phyloP scores from a whole-genome alignment of 805 yeast genomes.

The Ogataea ganodermae region DNA sequence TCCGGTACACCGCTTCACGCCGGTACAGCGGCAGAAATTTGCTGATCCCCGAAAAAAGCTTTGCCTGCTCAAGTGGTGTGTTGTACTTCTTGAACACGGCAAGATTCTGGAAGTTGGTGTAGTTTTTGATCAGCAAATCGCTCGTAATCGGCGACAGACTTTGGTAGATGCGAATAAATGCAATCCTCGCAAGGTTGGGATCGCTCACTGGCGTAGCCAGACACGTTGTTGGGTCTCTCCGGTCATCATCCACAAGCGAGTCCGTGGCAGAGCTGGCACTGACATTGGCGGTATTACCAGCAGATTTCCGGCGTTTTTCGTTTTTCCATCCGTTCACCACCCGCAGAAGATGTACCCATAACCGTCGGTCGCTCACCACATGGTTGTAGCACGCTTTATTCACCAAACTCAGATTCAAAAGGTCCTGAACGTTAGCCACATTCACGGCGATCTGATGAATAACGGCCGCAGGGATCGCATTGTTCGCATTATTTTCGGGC shows the following conservation, averaged over 20 bases:
- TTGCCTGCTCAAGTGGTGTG: constrained; percentile 35
- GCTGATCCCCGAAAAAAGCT: constrained; percentile 33
- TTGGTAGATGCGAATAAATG: constrained; percentile 31
- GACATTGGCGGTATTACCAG: background rate
- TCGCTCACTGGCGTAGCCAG: constrained; percentile 25
- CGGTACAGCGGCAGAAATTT: constrained; percentile 30
- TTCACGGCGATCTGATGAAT: constrained; percentile 25
- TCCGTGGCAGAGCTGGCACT: background rate
- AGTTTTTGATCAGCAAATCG: constrained; percentile 35
- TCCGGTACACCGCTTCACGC: constrained; percentile 24
- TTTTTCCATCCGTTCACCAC: constrained; percentile 29
- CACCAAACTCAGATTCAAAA: constrained; percentile 31
- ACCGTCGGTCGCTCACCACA: constrained; percentile 19
- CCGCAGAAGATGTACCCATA: constrained; percentile 32
- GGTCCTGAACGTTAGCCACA: constrained; percentile 27
- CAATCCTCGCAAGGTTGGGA: constrained; percentile 25
- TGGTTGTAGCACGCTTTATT: constrained; percentile 31
- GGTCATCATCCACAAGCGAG: constrained; percentile 14
- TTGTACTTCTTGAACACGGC: constrained; percentile 32
- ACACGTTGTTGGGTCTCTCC: constrained; percentile 30
- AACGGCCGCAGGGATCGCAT: constrained; percentile 17
- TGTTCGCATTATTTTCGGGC: background rate
- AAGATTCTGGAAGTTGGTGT: constrained; percentile 35
- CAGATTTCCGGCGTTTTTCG: background rate
- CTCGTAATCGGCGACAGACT: constrained; percentile 33